phyloP scores from a whole-genome alignment of 1,284 basidiomycete species.

The Clitocybe nebularis region DNA sequence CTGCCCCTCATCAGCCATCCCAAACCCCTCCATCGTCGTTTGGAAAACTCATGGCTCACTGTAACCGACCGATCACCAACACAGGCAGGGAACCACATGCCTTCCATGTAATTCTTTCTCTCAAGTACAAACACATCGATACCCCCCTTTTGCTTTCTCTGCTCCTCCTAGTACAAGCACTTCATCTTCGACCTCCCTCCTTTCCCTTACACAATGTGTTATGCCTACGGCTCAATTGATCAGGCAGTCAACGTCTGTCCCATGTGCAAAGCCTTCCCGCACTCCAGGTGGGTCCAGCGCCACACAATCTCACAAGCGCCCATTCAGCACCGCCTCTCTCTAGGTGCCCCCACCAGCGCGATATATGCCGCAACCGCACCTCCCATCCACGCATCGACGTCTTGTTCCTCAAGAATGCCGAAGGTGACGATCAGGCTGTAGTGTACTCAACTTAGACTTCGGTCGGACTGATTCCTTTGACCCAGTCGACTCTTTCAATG shows the following conservation, averaged over 20 bases:
- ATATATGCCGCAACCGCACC: constrained; percentile 67
- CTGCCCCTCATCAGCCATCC: constrained; percentile 3
- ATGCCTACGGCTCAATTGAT: constrained; percentile 61
- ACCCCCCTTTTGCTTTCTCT: constrained; percentile 35
- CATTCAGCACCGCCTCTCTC: constrained; percentile 18
- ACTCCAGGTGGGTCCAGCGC: constrained; percentile 44
- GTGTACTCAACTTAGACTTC: constrained; percentile 14
- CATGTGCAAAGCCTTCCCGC: constrained; percentile 78
- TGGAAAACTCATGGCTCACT: constrained; percentile 18
- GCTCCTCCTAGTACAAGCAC: constrained; percentile 14
- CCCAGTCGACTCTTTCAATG: constrained; percentile 74
- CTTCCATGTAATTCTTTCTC: constrained; percentile 35
- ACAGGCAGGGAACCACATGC: constrained; percentile 43
- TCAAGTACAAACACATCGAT: constrained; percentile 41
- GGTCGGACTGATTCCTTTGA: constrained; percentile 11
- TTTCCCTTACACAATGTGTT: constrained; percentile 56
- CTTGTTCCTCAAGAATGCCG: constrained; percentile 74
- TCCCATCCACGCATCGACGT: constrained; percentile 73
- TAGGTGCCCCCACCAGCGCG: constrained; percentile 72
- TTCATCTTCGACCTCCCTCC: constrained; percentile 21
- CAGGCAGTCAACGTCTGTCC: constrained; percentile 64
- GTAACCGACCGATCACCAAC: constrained; percentile 39
- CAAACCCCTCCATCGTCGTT: constrained; percentile 10
- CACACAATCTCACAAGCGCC: constrained; percentile 13
- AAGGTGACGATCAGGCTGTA: constrained; percentile 47